A percentile compares a stretch with the other conserved stretches of the same genome.
Conservation (phyloP, 164 flowering plant species). For the Aristolochia californica region DNA sequence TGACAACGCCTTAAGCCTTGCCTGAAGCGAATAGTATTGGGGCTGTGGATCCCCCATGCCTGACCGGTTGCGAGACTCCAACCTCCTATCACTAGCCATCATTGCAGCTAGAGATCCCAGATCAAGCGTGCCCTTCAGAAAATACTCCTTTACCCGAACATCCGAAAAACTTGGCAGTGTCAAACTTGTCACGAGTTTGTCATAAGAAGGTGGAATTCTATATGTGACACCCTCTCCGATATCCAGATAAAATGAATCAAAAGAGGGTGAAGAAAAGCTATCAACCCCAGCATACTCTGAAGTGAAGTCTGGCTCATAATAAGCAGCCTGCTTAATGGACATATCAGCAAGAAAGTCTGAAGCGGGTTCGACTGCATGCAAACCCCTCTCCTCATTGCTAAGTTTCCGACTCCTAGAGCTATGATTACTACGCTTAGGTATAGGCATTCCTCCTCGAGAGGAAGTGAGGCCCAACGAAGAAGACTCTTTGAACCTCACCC, state of each 20-base stretch:
- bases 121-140: constrained; percentile 76
- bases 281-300: constrained; percentile 27
- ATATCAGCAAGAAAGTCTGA: constrained; percentile 34
- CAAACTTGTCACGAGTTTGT: constrained; percentile 54
- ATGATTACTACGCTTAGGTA: constrained; percentile 25
- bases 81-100: constrained; percentile 57
- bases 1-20: constrained; percentile 54
- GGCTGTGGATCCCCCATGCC: constrained; percentile 73
- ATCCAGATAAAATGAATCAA: constrained; percentile 64
- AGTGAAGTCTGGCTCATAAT: constrained; percentile 32
- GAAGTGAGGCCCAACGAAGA: constrained; percentile 28
- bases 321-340: constrained; percentile 32
- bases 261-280: constrained; percentile 25
- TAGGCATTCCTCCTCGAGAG: constrained; percentile 23
- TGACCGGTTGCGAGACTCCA: constrained; percentile 33
- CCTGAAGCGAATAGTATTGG: constrained; percentile 87
- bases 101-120: constrained; percentile 67
- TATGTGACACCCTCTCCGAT: constrained; percentile 82
- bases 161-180: constrained; percentile 74
- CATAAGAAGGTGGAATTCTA: constrained; percentile 80
- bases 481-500: constrained; percentile 46
- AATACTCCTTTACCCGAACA: constrained; percentile 64
- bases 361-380: constrained; percentile 33
- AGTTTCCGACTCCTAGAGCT: constrained; percentile 35
- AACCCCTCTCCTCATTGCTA: constrained; percentile 36